Evolutionary conservation across 371 early-diverging fungal genomes (phyloP), one percentile per base, ranked within the genome.

Genomic region (Apophysomyces trapeziformis): DNA sequence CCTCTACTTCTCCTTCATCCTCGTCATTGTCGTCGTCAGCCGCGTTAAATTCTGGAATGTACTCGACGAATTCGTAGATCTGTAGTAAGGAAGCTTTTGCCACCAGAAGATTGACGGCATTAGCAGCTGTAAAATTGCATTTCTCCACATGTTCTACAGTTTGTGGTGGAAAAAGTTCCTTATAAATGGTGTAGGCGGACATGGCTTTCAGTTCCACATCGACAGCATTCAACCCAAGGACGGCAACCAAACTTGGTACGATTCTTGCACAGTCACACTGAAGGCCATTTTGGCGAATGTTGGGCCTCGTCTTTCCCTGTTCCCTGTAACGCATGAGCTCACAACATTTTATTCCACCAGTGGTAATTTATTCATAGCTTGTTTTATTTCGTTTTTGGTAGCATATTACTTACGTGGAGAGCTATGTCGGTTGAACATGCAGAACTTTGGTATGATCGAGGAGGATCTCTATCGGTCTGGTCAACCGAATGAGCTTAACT

Each of bases 401-500:
- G 21, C 37, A 21, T 38, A 2, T 16, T 32, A 46, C 41, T 41
- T 13, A 41, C 41, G 2, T 41, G 13, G 4, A 41, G 32, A 26
- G 32, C 13, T 13, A 41, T 41, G 32, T 50, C 13, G 41, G 14
- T 37, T 57, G 36, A 18, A 8, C 9, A 16, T 18, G 35, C 78
- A 95, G 94, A 97, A 98, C 79, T 97, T 93, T 83, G 97, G 97
- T 21, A 91, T 96, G 87, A 92, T 96, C 54, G 98, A 98, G 77
- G 96, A 96, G 73, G 93, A 96, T 72, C 85, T 97, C 8, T 98
- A 96, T 79, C 89, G 98, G 57, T 96, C 95, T 21, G 99, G 98
- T n/a, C 96, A 96, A 75, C 98, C 99, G 6, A 97, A 96, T 72
- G 98, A 98, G 76, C 87, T 97, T 62, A 98, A 96, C 82, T 97